Base-by-base conservation (phyloP, 139 green algal genomes). In the Monoraphidium neglectum region DNA sequence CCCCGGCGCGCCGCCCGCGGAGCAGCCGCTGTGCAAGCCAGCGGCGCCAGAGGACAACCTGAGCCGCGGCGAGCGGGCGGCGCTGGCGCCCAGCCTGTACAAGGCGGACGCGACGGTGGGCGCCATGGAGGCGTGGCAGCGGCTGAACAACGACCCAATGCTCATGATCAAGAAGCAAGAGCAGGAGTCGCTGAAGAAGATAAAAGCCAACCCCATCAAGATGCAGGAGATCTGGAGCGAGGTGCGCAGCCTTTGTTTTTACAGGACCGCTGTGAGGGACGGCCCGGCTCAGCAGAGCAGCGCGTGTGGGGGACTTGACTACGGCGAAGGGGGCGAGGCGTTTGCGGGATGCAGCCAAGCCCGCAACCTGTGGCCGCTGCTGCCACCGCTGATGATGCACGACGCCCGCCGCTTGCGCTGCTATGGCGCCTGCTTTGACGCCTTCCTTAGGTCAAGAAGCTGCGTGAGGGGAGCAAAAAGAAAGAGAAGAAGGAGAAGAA, bases 101-200 rank as follows among this genome's bases (percentile, higher is more conserved):
- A 59, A 81, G 32, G 72, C 90, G 3, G 90, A 93, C 59, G 91
- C 87, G 10, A 88, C 76, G 33, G 67, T 67, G 16, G 57, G 66
- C 72, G 33, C 74, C 32, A 98, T 96, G 59, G 95, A 99, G 87
- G 84, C 87, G 35, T 99, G 95, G 95, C 70, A 82, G 38, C 87
- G 95, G 16, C 73, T 98, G 70, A 93, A 98, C 81, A 88, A 90
- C 47, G 95, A 99, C 77, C 95, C 95, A 1, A 82, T 99, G n/a
- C 90, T 98, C 35, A 85, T 91, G 62, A 96, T 96, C 65, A 91
- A 88, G 79, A 78, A 82, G 57, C 90, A 93, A 68, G 89, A 96
- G 82, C 83, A 92, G 64, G 87, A 86, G 56, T 81, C 89, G 51
- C 66, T 93, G 13, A 78, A 86, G n/a, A 76, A 70, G 2, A 88